Base-by-base conservation (phyloP, 805 yeast genomes). In the Barnettozyma sp. region DNA sequence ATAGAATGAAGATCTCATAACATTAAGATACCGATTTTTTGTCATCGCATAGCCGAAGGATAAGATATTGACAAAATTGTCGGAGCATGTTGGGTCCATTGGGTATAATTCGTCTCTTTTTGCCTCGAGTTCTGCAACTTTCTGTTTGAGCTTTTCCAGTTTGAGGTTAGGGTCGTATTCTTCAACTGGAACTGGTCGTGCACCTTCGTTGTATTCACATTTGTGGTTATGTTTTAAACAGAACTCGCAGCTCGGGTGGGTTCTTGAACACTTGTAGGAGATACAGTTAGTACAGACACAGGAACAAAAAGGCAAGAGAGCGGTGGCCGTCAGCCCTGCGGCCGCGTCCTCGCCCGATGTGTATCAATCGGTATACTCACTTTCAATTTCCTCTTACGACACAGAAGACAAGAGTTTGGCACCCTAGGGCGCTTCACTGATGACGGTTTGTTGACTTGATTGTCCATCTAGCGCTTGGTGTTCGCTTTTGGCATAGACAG, bases 331-430 rank as follows among this genome's bases (percentile, higher is more conserved):
- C n/a, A n/a, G n/a, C n/a, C n/a, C n/a, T n/a, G n/a, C n/a, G n/a
- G n/a, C n/a, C n/a, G n/a, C n/a, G n/a, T n/a, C n/a, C n/a, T n/a
- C n/a, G n/a, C n/a, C n/a, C n/a, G n/a, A n/a, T n/a, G n/a, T n/a
- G n/a, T n/a, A n/a, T n/a, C 8, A 12, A 9, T 9, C 24, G n/a
- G 11, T 8, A 17, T n/a, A 15, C 30, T 15, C 22, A 27, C 21
- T 27, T 27, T 27, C n/a, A 27, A 21, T 14, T 27, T 27, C 16
- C 30, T 19, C 13, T 27, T 27, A 14, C 30, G 30, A 21, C 30
- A 27, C 7, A 27, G 21, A 12, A 27, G 30, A 27, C 30, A 27
- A 17, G 30, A 27, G 3, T 27, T 15, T 6, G 21, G 14, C 7
- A 27, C 14, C n/a, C 30, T 16, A 7, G 11, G 19, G 6, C 30